Percentiles rank a stretch among this genome's conserved stretches.
phyloP scores from a whole-genome alignment of 345 rosid species.

The Orychophragmus violaceus region DNA sequence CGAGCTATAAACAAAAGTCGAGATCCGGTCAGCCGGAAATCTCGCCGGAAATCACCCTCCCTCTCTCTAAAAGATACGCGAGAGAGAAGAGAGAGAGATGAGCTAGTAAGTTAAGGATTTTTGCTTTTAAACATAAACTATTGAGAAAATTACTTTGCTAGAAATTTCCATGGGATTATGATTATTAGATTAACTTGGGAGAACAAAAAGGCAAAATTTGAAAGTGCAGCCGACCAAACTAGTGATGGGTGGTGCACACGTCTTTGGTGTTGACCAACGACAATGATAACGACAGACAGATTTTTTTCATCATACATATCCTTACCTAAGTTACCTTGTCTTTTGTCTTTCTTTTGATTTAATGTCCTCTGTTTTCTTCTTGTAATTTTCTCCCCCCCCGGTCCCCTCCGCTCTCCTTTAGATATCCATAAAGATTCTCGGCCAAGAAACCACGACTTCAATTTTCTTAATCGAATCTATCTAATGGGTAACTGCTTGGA shows the following conservation, averaged over 20 bases:
- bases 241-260: conserved; percentile 26
- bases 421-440: not conserved
- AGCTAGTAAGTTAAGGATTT: too few relatives aligned
- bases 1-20: too few relatives aligned
- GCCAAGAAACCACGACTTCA: not conserved
- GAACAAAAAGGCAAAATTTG: not conserved
- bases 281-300: conserved; percentile 4
- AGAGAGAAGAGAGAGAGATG: too few relatives aligned
- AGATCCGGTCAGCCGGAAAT: too few relatives aligned
- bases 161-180: not conserved
- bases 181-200: not conserved
- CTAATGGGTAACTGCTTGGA: conserved; percentile 62
- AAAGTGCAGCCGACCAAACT: conserved; percentile 13
- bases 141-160: not conserved
- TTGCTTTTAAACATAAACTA: too few relatives aligned
- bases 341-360: not conserved
- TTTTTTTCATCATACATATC: conserved; percentile 1
- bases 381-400: not conserved
- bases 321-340: conserved; percentile 13
- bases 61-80: too few relatives aligned
- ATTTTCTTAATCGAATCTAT: not conserved
- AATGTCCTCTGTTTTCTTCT: conserved; percentile 17
- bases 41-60: too few relatives aligned
- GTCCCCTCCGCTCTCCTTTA: not conserved
- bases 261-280: conserved; percentile 25